phyloP scores from a whole-genome alignment of 2,329 filamentous ascomycete genomes.

The Colletotrichum kahawae region DNA sequence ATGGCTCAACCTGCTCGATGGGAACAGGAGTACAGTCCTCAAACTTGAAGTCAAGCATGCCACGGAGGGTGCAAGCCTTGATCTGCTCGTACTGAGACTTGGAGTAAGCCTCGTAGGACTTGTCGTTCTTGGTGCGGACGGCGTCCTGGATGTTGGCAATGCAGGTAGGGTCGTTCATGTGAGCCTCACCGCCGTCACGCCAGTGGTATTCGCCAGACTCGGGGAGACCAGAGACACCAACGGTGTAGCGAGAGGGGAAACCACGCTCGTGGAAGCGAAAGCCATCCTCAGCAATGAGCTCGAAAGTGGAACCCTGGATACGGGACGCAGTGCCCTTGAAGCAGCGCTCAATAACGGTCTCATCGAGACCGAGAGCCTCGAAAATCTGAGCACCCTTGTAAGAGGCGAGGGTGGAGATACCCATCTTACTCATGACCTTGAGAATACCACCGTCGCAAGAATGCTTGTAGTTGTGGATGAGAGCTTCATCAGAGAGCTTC shows the following conservation, averaged over 20 bases:
- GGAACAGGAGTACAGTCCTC: conserved; percentile 84
- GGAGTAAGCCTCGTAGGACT: conserved; percentile 97
- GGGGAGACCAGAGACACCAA: conserved; percentile 77
- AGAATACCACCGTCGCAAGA: conserved; percentile 95
- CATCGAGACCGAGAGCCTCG: conserved; percentile 91
- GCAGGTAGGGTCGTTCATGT: conserved; percentile 92
- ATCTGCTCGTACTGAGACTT: conserved; percentile 93
- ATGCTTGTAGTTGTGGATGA: conserved; percentile 96
- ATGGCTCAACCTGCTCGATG: conserved; percentile 96
- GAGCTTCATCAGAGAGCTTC: conserved; percentile 78
- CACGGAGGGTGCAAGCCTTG: conserved; percentile 93
- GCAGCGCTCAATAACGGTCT: conserved; percentile 89
- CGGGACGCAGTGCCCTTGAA: conserved; percentile 94
- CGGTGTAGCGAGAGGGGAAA: conserved; percentile 80
- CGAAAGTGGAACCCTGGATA: conserved; percentile 93
- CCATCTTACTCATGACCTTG: conserved; percentile 99
- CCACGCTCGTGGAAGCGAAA: conserved; percentile 95
- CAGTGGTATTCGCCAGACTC: conserved; percentile 98
- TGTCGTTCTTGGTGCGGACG: conserved; percentile 96
- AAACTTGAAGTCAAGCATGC: conserved; percentile 95
- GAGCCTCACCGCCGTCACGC: conserved; percentile 93
- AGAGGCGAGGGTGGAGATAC: conserved; percentile 92
- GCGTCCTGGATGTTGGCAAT: conserved; percentile 98
- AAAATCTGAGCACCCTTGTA: conserved; percentile 99
- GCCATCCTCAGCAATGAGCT: conserved; percentile 90